These are phyloP conservation scores for Vitis hybrid DNA, from an alignment of 177 flowering plant genomes.

Conservation along the genomic window DNA sequence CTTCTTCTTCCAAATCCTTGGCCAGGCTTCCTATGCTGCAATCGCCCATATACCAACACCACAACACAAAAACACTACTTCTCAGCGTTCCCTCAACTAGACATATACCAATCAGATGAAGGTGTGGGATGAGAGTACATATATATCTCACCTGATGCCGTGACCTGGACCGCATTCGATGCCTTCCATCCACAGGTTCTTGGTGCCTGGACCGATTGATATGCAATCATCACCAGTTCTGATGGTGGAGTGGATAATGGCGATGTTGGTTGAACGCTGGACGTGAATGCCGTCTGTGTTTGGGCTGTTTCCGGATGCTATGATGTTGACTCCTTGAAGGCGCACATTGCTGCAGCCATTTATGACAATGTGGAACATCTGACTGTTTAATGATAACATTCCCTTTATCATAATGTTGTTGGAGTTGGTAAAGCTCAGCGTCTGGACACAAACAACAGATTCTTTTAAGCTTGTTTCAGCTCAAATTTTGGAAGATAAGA, in stretches of 20 bases:
- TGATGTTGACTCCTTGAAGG: constrained; percentile 3
- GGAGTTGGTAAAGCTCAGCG: not conserved
- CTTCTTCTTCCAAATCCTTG: constrained; percentile 24
- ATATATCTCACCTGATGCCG: constrained; percentile 16
- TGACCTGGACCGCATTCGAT: constrained; percentile 24
- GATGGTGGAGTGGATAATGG: constrained; percentile 3
- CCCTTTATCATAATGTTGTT: constrained; percentile 7
- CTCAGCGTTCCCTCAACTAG: too few species aligned
- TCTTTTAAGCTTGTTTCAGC: too few species aligned
- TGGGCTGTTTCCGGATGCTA: constrained; percentile 17
- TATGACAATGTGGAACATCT: constrained; percentile 19
- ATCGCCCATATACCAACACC: not conserved
- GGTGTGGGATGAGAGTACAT: too few species aligned
- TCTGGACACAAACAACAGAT: too few species aligned
- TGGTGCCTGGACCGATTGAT: constrained; percentile 21
- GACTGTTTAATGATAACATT: constrained; percentile 14
- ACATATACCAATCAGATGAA: too few species aligned
- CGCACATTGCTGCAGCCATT: constrained; percentile 15
- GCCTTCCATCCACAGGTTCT: constrained; percentile 3
- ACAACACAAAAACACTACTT: too few species aligned
- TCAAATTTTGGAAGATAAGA: too few species aligned
- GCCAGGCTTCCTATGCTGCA: constrained; percentile 66
- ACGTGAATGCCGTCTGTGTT: constrained; percentile 28
- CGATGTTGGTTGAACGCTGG: constrained; percentile 10
- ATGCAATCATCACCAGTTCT: constrained; percentile 23